Percentiles rank a stretch among this genome's conserved stretches.
Conservation (phyloP, 108 stramenopile species). For the Mediolabrus comicus region DNA sequence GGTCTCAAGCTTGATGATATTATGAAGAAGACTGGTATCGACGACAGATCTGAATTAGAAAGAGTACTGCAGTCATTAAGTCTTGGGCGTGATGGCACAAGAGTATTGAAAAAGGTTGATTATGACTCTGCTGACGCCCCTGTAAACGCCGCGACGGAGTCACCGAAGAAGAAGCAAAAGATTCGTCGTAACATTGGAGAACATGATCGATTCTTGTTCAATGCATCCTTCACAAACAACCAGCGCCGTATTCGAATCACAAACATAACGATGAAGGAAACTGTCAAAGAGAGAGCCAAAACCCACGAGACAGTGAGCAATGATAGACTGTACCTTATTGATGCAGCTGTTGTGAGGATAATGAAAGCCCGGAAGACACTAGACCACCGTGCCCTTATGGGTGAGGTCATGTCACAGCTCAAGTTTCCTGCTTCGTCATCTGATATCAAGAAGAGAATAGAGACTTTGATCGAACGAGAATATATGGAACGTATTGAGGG, state of each 20-base stretch:
- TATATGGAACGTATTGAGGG: constrained; percentile 93
- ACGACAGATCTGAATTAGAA: constrained; percentile 85
- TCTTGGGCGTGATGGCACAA: constrained; percentile 80
- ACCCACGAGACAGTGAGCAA: constrained; percentile 90
- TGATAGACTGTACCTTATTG: constrained; percentile 94
- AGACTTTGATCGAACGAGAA: constrained; percentile 97
- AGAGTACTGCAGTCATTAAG: constrained; percentile 85
- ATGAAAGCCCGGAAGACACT: constrained; percentile 99
- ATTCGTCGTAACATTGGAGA: constrained; percentile 71
- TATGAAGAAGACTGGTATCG: constrained; percentile 77
- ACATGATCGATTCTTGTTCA: constrained; percentile 78
- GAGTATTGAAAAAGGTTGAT: constrained; percentile 74
- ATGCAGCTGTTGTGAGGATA: constrained; percentile 95
- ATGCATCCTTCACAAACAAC: constrained; percentile 81
- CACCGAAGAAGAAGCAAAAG: constrained; percentile 57
- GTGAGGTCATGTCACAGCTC: constrained; percentile 90
- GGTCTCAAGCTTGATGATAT: constrained; percentile 71
- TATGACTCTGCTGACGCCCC: constrained; percentile 11
- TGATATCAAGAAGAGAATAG: constrained; percentile 96
- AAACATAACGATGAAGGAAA: constrained; percentile 94
- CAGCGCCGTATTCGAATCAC: constrained; percentile 90
- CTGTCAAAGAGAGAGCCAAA: constrained; percentile 88
- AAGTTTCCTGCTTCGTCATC: constrained; percentile 85
- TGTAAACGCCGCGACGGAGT: constrained; percentile 24
- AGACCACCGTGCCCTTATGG: constrained; percentile 83